Percentiles rank a stretch among this genome's conserved stretches.
These are phyloP conservation scores for Ploettnerulaceae sp. DNA, from an alignment of 2,329 filamentous ascomycete genomes.

Conservation along the genomic window DNA sequence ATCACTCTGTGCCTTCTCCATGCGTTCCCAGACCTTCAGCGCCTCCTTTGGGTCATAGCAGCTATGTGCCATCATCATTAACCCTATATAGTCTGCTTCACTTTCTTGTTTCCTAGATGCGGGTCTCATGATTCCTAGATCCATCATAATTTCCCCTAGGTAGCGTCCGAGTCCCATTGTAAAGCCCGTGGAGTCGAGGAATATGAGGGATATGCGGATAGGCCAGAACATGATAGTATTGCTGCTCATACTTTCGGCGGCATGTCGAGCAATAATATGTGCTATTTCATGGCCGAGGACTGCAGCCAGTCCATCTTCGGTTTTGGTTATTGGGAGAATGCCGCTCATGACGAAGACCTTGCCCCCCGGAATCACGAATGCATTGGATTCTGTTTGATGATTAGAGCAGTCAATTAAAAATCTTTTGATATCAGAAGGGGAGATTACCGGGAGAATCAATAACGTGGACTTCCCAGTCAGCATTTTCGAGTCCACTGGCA, in stretches of 20 bases:
- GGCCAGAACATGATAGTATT: constrained; percentile 36
- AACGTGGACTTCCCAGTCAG: constrained; percentile 67
- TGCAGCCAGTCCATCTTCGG: constrained; percentile 66
- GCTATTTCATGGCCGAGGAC: constrained; percentile 78
- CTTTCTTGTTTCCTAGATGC: constrained; percentile 68
- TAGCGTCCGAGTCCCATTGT: constrained; percentile 25
- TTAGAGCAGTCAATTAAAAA: neutral
- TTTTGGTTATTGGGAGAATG: constrained; percentile 61
- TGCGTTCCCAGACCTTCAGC: constrained; percentile 60
- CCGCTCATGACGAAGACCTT: constrained; percentile 78
- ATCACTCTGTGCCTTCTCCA: constrained; percentile 50
- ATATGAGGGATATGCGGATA: constrained; percentile 35
- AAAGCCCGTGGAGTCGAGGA: constrained; percentile 30
- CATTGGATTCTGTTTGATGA: constrained; percentile 50
- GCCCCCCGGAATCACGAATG: constrained; percentile 72
- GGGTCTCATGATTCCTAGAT: constrained; percentile 61
- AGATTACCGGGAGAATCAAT: constrained; percentile 57
- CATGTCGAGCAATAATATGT: constrained; percentile 66
- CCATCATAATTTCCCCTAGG: constrained; percentile 36
- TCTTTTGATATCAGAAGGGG: neutral
- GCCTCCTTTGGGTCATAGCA: constrained; percentile 70
- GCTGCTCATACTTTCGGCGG: constrained; percentile 56
- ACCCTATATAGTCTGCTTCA: constrained; percentile 75
- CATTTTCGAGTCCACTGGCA: constrained; percentile 54
- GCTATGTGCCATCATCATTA: constrained; percentile 78